Percentiles rank a stretch among this genome's conserved stretches.
Evolutionary conservation across 306 rosid genomes (phyloP).

Genomic region (Quercus bicolor): DNA sequence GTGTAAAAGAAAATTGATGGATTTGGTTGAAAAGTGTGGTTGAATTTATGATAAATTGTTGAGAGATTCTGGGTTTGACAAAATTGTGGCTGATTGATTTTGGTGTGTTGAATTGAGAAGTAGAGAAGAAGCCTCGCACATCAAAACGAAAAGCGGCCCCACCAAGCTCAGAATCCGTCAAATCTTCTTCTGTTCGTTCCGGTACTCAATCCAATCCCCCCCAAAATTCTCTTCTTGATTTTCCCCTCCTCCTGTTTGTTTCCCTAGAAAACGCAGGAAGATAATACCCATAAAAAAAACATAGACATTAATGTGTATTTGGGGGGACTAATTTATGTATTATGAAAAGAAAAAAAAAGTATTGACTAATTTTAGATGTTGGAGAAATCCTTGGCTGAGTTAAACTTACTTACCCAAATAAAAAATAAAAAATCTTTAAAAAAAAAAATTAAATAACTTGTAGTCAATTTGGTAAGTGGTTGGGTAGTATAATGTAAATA

Average conservation of each 20-base stretch:
- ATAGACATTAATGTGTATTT: not conserved
- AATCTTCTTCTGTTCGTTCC: slow-evolving; percentile 39
- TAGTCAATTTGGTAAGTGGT: not conserved
- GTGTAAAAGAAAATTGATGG: too few species aligned
- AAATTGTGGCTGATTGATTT: not conserved
- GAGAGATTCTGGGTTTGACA: not conserved
- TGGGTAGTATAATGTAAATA: not conserved
- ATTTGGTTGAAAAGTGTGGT: too few species aligned
- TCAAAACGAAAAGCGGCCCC: slow-evolving; percentile 53
- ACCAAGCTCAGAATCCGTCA: slow-evolving; percentile 16
- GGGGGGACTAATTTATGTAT: not conserved
- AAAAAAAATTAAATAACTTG: not conserved
- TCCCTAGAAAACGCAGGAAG: slow-evolving; percentile 14
- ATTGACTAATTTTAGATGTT: too few species aligned
- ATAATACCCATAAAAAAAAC: not conserved
- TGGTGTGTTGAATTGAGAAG: not conserved
- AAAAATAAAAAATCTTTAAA: too few species aligned
- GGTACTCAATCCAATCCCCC: slow-evolving; percentile 36
- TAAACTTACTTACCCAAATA: too few species aligned
- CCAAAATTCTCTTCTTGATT: not conserved
- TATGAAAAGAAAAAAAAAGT: not conserved
- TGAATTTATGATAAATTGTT: too few species aligned
- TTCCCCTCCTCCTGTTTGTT: slow-evolving; percentile 4
- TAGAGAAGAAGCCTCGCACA: slow-evolving; percentile 42
- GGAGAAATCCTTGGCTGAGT: too few species aligned